A percentile compares a stretch with the other conserved stretches of the same genome.
phyloP scores from a whole-genome alignment of 148 eudicot genomes.

The Fallopia convolvulus region DNA sequence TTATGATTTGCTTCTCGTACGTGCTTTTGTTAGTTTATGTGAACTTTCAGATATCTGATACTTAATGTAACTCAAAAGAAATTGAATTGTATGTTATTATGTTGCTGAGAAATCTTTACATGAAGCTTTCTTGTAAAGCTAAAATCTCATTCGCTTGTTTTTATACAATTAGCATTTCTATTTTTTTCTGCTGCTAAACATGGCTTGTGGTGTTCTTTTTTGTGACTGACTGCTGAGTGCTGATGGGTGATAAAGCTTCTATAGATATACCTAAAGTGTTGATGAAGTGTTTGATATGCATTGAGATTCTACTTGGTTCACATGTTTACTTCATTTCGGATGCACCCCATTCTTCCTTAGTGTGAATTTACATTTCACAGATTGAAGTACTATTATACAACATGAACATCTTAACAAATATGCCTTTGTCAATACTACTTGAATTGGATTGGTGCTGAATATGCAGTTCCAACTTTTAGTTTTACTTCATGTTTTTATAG shows the following conservation, averaged over 20 bases:
- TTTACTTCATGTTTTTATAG: not conserved
- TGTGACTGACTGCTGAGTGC: not conserved
- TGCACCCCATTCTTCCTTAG: too few species aligned
- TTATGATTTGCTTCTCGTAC: not conserved
- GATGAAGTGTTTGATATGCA: not conserved
- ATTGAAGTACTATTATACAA: too few species aligned
- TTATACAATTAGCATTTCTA: not conserved
- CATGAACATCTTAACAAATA: too few species aligned
- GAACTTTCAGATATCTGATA: not conserved
- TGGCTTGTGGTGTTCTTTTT: conserved; percentile 4
- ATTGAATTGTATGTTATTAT: conserved; percentile 7
- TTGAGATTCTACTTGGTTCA: too few species aligned
- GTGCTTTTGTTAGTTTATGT: not conserved
- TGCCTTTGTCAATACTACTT: not conserved
- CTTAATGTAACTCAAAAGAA: conserved; percentile 6
- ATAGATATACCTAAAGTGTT: not conserved
- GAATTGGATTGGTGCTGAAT: not conserved
- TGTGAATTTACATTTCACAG: too few species aligned
- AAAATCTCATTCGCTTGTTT: not conserved
- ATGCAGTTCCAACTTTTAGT: not conserved
- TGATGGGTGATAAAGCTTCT: not conserved
- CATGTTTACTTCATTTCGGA: too few species aligned
- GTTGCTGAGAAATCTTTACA: not conserved
- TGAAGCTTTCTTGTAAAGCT: not conserved
- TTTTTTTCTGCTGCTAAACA: not conserved